Evolutionary conservation across 106 monocot genomes (phyloP).

Genomic region (Dendrobium officinale): DNA sequence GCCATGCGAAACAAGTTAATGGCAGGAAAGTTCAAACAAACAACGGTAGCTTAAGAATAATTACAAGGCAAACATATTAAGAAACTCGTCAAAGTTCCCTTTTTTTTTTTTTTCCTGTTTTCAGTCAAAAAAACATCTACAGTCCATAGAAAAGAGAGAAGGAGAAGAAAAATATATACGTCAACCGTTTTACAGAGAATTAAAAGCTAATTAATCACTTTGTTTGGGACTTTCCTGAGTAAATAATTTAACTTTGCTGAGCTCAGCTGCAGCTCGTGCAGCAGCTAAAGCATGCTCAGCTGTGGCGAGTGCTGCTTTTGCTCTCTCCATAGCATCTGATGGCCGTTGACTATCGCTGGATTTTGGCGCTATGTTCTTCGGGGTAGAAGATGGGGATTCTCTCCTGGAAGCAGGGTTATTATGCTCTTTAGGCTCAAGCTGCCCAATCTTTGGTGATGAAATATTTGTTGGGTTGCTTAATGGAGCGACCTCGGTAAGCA

Average conservation of each 20-base stretch:
- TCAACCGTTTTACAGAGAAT: neutral
- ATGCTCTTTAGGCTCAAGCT: neutral
- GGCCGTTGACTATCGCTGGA: conserved; percentile 12
- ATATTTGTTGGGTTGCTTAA: conserved; percentile 3
- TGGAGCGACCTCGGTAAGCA: neutral
- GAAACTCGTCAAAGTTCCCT: neutral
- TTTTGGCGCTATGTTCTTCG: conserved; percentile 1
- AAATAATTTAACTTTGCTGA: conserved; percentile 35
- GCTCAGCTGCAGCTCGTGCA: conserved; percentile 65
- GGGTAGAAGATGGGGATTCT: neutral
- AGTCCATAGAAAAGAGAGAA: neutral
- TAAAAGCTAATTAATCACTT: neutral
- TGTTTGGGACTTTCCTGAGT: neutral
- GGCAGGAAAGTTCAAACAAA: neutral
- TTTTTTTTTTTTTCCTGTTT: too few species aligned
- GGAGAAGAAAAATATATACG: too few species aligned
- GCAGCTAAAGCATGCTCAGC: conserved; percentile 71
- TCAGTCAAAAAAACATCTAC: neutral
- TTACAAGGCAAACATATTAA: neutral
- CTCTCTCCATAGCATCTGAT: conserved; percentile 65
- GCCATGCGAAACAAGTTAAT: neutral
- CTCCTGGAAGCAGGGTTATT: neutral
- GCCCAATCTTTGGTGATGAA: neutral
- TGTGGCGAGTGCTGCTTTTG: conserved; percentile 64
- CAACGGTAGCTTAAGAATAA: neutral